These are phyloP conservation scores for Fusarium pseudograminearum DNA, from an alignment of 2,329 filamentous ascomycete species.

Conservation along the genomic window DNA sequence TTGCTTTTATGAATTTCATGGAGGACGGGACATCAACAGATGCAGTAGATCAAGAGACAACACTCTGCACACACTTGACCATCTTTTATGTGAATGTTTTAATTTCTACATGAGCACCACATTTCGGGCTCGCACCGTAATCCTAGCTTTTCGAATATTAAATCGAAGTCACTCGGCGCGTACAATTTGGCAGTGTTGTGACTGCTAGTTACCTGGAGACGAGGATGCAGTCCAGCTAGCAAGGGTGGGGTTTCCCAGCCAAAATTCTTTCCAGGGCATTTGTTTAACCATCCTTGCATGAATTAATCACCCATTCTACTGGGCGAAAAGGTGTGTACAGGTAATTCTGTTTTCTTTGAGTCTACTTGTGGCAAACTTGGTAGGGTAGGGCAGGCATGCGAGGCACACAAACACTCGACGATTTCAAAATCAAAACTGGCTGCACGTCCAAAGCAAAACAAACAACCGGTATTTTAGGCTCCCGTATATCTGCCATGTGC, in stretches of 20 bases:
- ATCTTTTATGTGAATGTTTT: conserved; percentile 13
- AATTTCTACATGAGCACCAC: background rate
- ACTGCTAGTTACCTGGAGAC: background rate
- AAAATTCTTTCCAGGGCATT: background rate
- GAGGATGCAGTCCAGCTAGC: background rate
- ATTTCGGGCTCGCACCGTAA: rapidly evolving
- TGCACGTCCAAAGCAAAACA: background rate
- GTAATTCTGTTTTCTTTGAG: background rate
- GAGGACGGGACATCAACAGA: background rate
- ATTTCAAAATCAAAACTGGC: background rate
- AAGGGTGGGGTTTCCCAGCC: background rate
- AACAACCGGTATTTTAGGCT: rapidly evolving
- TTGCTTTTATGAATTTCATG: background rate
- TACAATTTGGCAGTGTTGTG: conserved; percentile 1
- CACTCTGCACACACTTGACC: conserved; percentile 10
- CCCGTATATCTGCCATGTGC: background rate
- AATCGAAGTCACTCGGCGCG: background rate
- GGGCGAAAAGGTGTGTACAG: background rate
- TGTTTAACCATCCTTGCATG: background rate
- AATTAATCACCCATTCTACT: rapidly evolving
- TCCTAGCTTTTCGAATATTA: background rate
- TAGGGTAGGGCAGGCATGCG: background rate
- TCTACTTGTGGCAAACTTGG: background rate
- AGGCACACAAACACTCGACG: conserved; percentile 8
- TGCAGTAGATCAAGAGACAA: conserved; percentile 16